phyloP scores from a whole-genome alignment of 371 early-diverging fungal species.

The Mortierella sp. region DNA sequence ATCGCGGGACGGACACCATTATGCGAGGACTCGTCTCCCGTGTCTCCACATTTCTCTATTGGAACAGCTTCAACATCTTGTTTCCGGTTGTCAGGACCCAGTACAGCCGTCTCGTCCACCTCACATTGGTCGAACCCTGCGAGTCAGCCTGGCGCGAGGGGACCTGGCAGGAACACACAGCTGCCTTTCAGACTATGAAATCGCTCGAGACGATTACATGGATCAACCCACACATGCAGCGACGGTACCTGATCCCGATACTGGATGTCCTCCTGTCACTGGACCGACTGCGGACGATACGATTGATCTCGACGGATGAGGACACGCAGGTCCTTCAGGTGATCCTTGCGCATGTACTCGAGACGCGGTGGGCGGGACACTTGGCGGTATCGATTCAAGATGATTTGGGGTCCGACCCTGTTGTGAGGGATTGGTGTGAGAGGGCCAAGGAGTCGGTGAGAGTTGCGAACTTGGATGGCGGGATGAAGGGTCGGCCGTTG shows the following conservation, averaged over 20 bases:
- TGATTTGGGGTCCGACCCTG: constrained; percentile 22
- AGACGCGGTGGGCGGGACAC: constrained; percentile 23
- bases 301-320: constrained; percentile 28
- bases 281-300: constrained; percentile 5
- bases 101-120: constrained; percentile 17
- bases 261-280: constrained; percentile 28
- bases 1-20: constrained; percentile 28
- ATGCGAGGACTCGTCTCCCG: constrained; percentile 28
- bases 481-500: not conserved
- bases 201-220: constrained; percentile 24
- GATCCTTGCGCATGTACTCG: constrained; percentile 23
- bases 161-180: constrained; percentile 37
- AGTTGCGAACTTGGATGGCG: constrained; percentile 6
- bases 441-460: constrained; percentile 18
- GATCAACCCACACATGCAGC: constrained; percentile 39
- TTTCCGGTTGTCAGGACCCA: constrained; percentile 31
- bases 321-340: constrained; percentile 23
- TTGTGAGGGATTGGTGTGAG: constrained; percentile 21
- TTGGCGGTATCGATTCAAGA: constrained; percentile 34
- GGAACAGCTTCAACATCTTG: constrained; percentile 42
- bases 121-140: constrained; percentile 29
- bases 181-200: constrained; percentile 22
- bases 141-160: constrained; percentile 42
- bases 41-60: constrained; percentile 27
- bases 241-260: constrained; percentile 29